These are phyloP conservation scores for Lachnellula suecica DNA, from an alignment of 2,329 filamentous ascomycete genomes.

Conservation along the genomic window DNA sequence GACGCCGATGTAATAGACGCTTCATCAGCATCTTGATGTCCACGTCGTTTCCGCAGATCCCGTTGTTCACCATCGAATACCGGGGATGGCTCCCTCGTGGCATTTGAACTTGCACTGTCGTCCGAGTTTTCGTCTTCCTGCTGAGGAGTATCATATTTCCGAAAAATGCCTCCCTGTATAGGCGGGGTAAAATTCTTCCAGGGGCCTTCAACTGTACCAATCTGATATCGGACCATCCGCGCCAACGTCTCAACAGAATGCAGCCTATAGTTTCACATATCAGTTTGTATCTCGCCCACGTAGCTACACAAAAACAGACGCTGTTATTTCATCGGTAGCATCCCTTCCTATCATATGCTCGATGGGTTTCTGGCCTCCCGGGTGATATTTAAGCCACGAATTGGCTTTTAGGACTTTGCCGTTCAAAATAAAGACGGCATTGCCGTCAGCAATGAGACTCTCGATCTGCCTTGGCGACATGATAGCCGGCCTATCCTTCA, in stretches of 20 bases:
- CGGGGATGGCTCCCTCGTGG: constrained; percentile 32
- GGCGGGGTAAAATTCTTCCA: constrained; percentile 91
- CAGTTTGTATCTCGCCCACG: neutral
- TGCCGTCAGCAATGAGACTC: constrained; percentile 78
- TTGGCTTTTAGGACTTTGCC: constrained; percentile 83
- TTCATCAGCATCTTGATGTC: constrained; percentile 10
- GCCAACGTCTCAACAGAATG: constrained; percentile 77
- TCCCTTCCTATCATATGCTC: constrained; percentile 91
- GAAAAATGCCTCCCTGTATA: constrained; percentile 84
- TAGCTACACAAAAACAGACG: constrained; percentile 44
- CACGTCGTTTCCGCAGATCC: constrained; percentile 20
- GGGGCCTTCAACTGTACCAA: constrained; percentile 75
- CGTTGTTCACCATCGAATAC: constrained; percentile 30
- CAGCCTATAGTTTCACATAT: constrained; percentile 52
- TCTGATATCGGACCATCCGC: constrained; percentile 77
- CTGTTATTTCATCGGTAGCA: constrained; percentile 93
- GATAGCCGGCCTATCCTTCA: too few species aligned
- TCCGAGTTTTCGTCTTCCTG: constrained; percentile 36
- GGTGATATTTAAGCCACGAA: constrained; percentile 85
- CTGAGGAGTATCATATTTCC: constrained; percentile 44
- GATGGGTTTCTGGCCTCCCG: constrained; percentile 88
- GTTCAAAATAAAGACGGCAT: constrained; percentile 77
- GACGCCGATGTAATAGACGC: constrained; percentile 51
- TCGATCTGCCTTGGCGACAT: constrained; percentile 70
- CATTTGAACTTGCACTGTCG: constrained; percentile 29